phyloP scores from a whole-genome alignment of 139 green algal genomes.

The Trebouxia sp. region DNA sequence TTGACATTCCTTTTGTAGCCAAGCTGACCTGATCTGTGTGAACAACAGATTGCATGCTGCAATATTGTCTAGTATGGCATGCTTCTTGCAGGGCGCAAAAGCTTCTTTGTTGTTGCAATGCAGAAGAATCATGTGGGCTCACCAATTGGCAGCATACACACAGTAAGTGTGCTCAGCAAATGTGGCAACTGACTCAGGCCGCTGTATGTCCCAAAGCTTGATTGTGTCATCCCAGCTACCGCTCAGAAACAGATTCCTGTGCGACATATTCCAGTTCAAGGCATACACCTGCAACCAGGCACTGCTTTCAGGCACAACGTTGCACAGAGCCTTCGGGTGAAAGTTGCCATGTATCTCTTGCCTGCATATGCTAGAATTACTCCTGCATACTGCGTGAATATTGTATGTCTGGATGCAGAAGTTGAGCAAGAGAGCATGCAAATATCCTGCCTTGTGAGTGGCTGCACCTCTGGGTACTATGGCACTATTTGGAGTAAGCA shows the following conservation, averaged over 20 bases:
- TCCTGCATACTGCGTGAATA: too few species aligned
- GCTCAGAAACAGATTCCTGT: constrained; percentile 86
- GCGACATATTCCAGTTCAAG: constrained; percentile 88
- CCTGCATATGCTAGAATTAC: too few species aligned
- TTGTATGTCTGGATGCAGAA: too few species aligned
- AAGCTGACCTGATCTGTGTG: too few species aligned
- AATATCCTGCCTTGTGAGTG: too few species aligned
- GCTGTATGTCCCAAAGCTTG: constrained; percentile 88
- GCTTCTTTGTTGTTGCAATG: background rate
- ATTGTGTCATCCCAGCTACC: constrained; percentile 94
- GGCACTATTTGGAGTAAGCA: too few species aligned
- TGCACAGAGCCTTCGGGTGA: background rate
- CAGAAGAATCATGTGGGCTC: constrained; percentile 1
- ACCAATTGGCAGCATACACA: constrained; percentile 94
- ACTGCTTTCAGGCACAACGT: background rate
- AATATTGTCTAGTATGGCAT: too few species aligned
- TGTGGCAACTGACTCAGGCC: constrained; percentile 63
- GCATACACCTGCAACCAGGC: constrained; percentile 72
- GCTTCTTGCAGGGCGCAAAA: too few species aligned
- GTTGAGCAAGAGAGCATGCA: too few species aligned
- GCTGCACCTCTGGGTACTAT: too few species aligned
- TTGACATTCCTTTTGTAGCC: too few species aligned
- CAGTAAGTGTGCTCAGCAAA: constrained; percentile 95
- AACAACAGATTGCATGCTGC: too few species aligned
- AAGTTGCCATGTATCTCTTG: background rate